phyloP scores from a whole-genome alignment of 176 grass and related monocot genomes.

The Cenchrus purpureus region DNA sequence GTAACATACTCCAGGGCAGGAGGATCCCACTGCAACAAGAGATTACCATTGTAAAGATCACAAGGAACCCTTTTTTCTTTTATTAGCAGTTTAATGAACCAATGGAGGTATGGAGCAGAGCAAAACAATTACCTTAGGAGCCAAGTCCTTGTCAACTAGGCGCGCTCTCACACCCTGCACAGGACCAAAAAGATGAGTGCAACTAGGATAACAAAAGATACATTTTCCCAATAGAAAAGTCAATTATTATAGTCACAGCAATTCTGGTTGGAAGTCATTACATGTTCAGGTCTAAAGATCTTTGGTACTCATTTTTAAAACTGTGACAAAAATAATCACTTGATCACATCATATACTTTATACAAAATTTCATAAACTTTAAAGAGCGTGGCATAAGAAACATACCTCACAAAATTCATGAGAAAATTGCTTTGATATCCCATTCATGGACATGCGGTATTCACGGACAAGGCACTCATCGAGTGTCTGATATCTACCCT shows the following conservation, averaged over 20 bases:
- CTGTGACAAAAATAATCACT: neutral
- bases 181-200: neutral
- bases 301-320: neutral
- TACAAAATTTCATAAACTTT: slow-evolving; percentile 4
- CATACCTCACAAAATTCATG: slow-evolving; percentile 92
- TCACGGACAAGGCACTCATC: slow-evolving; percentile 97
- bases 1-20: slow-evolving; percentile 78
- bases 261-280: neutral
- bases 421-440: slow-evolving; percentile 67
- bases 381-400: neutral
- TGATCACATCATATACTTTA: slow-evolving; percentile 1
- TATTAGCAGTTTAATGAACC: neutral
- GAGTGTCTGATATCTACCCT: slow-evolving; percentile 94
- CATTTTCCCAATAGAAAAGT: neutral
- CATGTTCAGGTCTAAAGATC: neutral
- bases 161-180: slow-evolving; percentile 84
- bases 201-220: neutral
- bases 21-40: slow-evolving; percentile 86
- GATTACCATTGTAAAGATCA: slow-evolving; percentile 1
- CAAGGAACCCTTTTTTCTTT: neutral
- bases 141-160: slow-evolving; percentile 74
- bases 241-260: neutral
- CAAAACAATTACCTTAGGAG: slow-evolving; percentile 72
- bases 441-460: slow-evolving; percentile 87
- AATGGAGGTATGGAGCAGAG: neutral